A percentile compares a stretch with the other conserved stretches of the same genome.
Conservation (phyloP, 176 grass and related monocot genomes). For the Carex myosuroides region DNA sequence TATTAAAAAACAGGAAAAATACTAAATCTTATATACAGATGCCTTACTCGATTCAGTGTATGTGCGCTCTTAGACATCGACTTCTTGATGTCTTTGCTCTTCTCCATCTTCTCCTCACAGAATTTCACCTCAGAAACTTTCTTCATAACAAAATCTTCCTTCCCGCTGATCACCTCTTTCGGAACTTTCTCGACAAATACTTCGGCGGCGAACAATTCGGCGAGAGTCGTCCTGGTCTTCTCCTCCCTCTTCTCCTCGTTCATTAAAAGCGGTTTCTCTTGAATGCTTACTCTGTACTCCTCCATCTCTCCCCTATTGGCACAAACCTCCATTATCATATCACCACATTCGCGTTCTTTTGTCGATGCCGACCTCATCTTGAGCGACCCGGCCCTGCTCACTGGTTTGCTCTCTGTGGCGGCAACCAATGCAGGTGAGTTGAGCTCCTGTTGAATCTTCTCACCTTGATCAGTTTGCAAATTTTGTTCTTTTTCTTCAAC, state of each 20-base stretch:
- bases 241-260: conserved; percentile 45
- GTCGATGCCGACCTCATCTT: conserved; percentile 34
- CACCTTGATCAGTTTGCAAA: conserved; percentile 26
- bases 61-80: conserved; percentile 25
- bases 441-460: conserved; percentile 24
- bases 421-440: conserved; percentile 5
- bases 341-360: conserved; percentile 36
- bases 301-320: conserved; percentile 5
- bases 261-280: conserved; percentile 73
- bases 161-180: conserved; percentile 1
- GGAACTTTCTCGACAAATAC: conserved; percentile 26
- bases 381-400: conserved; percentile 20
- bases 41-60: conserved; percentile 67
- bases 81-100: conserved; percentile 44
- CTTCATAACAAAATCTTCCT: neutral
- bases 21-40: conserved; percentile 22
- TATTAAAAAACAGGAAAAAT: conserved; percentile 1
- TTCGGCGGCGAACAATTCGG: conserved; percentile 92
- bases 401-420: neutral
- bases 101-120: conserved; percentile 36
- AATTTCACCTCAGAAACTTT: conserved; percentile 22
- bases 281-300: conserved; percentile 38
- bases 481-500: conserved; percentile 21
- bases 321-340: conserved; percentile 23
- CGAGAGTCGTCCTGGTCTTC: conserved; percentile 81